Evolutionary conservation across 495 filamentous ascomycete genomes (phyloP), one percentile per base, ranked within the genome.

Genomic region (Aspergillus conjunctus): DNA sequence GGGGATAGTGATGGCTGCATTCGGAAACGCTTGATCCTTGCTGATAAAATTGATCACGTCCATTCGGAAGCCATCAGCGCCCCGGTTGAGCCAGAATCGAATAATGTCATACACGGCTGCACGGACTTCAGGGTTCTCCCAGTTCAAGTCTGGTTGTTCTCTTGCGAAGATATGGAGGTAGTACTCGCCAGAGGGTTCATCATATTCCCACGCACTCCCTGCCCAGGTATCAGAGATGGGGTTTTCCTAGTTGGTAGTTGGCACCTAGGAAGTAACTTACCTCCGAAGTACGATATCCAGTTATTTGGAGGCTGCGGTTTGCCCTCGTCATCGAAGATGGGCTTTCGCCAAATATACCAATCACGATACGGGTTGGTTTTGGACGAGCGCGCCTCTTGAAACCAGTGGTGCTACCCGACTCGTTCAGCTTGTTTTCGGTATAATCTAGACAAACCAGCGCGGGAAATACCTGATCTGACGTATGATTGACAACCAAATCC

Each of bases 21-120:
- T 85, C 5, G 79, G 77, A 14, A 86, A 82, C 0, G 68, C 73
- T 21, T 71, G 77, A 3, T 75, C 77, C 62, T 90, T 91, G 63
- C 79, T 84, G 51, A 85, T 82, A 7, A 85, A 67, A 59, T 88
- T 88, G 45, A 88, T 84, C 1, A 77, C 77, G 63, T 89, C 86
- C 57, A 72, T 63, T 0, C 88, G 74, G 65, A 90, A 90, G 2
- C 88, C 88, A 62, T 85, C 82, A 4, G 83, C 79, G 1, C 83
- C 84, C 21, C 77, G 81, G 32, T 86, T 74, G 0, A 84, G 69
- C 82, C 82, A 85, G 71, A 83, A 85, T 10, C 75, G 67, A 52
- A 85, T 73, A 1, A 80, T 73, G 2, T 81, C 73, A 58, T 80
- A 79, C 22, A 85, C 74, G 7, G 81, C 82, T 7, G 67, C 64